Conservation (phyloP, 306 rosid species). For the Acacia melanoxylon region DNA sequence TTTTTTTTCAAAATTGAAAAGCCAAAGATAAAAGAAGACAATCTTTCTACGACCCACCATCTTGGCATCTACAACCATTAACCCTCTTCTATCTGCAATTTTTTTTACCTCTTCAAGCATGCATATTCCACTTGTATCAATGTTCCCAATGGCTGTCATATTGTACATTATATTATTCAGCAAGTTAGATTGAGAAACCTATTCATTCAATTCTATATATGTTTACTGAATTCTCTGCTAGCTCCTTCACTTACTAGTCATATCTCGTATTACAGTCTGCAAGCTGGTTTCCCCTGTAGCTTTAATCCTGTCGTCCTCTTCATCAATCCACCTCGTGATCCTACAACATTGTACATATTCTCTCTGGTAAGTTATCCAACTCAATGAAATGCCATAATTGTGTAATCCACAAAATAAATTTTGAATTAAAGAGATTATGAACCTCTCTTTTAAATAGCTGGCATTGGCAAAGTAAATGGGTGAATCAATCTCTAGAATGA, state of each 20-base stretch:
- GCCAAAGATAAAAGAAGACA: too few species aligned
- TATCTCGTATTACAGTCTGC: constrained; percentile 71
- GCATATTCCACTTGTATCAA: constrained; percentile 95
- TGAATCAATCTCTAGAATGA: constrained; percentile 76
- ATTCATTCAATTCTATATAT: neutral
- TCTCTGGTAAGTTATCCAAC: neutral
- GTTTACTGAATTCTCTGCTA: neutral
- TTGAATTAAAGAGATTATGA: neutral
- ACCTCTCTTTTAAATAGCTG: constrained; percentile 78
- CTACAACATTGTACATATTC: constrained; percentile 38
- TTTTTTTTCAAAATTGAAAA: too few species aligned
- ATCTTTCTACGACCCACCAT: too few species aligned
- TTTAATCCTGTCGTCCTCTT: constrained; percentile 84
- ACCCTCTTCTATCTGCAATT: constrained; percentile 67
- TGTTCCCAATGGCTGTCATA: constrained; percentile 78
- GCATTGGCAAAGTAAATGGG: constrained; percentile 83
- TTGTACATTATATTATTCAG: neutral
- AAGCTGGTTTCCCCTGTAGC: constrained; percentile 55
- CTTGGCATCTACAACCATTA: constrained; percentile 10
- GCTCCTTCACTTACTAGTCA: constrained; percentile 61
- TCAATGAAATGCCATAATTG: neutral
- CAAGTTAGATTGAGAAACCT: constrained; percentile 19
- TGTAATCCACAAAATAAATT: neutral
- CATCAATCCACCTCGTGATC: constrained; percentile 92
- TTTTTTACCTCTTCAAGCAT: constrained; percentile 84